Conservation (phyloP, 257 asterid species). For the Solanum pimpinellifolium region DNA sequence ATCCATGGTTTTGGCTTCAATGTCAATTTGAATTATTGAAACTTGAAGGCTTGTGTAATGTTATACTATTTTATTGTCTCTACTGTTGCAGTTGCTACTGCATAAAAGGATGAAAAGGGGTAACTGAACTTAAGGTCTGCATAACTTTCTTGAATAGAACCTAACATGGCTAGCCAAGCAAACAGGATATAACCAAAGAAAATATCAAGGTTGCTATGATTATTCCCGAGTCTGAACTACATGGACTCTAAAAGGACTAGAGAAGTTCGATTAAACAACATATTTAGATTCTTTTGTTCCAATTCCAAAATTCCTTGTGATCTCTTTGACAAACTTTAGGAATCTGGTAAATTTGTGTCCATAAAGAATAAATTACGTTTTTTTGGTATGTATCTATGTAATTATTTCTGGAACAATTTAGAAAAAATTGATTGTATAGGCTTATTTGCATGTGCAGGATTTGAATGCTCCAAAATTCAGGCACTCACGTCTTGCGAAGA, state of each 20-base stretch:
- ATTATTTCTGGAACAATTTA: background rate
- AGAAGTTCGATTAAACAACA: background rate
- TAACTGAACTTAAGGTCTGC: background rate
- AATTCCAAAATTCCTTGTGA: background rate
- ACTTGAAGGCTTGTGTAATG: background rate
- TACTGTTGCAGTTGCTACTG: background rate
- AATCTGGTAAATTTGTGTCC: background rate
- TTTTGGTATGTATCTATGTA: background rate
- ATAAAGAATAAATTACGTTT: background rate
- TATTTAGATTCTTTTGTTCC: background rate
- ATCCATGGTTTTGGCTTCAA: background rate
- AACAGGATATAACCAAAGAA: background rate
- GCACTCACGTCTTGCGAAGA: conserved; percentile 69
- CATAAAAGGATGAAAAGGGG: background rate
- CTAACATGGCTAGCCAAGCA: background rate
- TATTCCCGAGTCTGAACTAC: background rate
- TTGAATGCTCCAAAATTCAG: conserved; percentile 87
- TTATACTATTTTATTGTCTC: background rate
- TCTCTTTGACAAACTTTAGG: background rate
- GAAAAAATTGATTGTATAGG: background rate
- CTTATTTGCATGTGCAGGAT: conserved; percentile 34
- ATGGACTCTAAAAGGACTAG: background rate
- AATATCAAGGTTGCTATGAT: background rate
- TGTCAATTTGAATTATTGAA: background rate
- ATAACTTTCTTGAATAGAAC: background rate